Conservation (phyloP, 1,284 basidiomycete genomes). For the Rhizopogon parksii region DNA sequence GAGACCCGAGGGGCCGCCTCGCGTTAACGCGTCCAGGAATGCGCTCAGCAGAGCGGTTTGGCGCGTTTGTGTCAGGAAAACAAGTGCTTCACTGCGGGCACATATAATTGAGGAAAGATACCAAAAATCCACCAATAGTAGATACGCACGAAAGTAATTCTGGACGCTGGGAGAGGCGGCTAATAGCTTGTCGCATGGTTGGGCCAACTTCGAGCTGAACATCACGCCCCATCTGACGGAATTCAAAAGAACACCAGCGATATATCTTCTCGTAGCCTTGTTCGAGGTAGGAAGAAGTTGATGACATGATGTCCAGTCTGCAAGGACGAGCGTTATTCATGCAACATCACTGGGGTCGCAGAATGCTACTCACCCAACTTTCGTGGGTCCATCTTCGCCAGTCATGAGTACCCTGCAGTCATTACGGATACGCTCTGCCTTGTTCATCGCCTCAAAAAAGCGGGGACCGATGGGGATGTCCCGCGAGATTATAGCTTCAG, state of each 20-base stretch:
- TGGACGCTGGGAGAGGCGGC: conserved; percentile 65
- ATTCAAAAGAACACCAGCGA: conserved; percentile 82
- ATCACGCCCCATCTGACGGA: conserved; percentile 75
- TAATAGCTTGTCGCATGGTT: conserved; percentile 69
- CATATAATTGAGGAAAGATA: neutral
- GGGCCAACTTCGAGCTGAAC: conserved; percentile 72
- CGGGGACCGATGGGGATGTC: conserved; percentile 67
- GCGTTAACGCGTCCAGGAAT: conserved; percentile 85
- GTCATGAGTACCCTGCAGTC: conserved; percentile 85
- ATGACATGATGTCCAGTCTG: conserved; percentile 84
- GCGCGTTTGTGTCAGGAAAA: conserved; percentile 74
- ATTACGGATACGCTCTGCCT: conserved; percentile 72
- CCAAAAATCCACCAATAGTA: neutral
- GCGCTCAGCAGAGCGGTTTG: conserved; percentile 72
- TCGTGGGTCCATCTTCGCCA: conserved; percentile 76
- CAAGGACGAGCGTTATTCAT: conserved; percentile 4
- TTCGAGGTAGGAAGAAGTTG: conserved; percentile 78
- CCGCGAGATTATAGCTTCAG: conserved; percentile 67
- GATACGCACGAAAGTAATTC: conserved; percentile 69
- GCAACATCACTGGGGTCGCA: neutral
- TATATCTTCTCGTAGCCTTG: conserved; percentile 86
- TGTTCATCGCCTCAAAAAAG: conserved; percentile 85
- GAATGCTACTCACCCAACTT: conserved; percentile 60
- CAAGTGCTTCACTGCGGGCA: conserved; percentile 64
- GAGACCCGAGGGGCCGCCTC: conserved; percentile 82